Evolutionary conservation across 495 filamentous ascomycete species (phyloP).

Genomic region (Paragyromitra xinjiangensis): DNA sequence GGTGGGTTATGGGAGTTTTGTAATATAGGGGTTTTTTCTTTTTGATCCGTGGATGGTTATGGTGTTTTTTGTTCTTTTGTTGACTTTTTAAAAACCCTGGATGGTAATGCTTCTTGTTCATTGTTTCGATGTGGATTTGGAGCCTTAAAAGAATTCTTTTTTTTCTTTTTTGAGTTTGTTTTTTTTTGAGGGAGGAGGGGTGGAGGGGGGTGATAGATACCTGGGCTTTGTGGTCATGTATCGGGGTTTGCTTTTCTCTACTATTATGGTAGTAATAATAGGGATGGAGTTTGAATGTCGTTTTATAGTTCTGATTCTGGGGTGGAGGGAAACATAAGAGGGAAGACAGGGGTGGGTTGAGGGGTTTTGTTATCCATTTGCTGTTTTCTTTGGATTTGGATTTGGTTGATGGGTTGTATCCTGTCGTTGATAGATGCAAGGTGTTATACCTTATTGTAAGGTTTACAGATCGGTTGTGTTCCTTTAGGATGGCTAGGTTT

Average conservation of each 20-base stretch:
- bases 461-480: background rate
- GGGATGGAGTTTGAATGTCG: slow-evolving; percentile 20
- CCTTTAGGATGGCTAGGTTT: background rate
- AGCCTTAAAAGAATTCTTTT: background rate
- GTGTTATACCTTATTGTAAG: too few relatives aligned
- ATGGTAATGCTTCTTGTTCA: background rate
- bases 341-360: background rate
- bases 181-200: background rate
- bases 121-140: background rate
- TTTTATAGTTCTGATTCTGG: slow-evolving; percentile 2
- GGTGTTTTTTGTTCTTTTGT: background rate
- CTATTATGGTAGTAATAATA: slow-evolving; percentile 3
- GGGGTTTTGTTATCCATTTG: too few relatives aligned
- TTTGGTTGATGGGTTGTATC: too few relatives aligned
- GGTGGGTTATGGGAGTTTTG: background rate
- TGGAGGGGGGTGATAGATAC: background rate
- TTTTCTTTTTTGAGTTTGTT: background rate
- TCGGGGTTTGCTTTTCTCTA: background rate
- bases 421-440: too few relatives aligned
- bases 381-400: too few relatives aligned
- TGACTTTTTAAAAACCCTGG: background rate
- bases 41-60: background rate
- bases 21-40: background rate
- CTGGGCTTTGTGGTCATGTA: background rate
- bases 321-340: background rate